A percentile compares a stretch with the other conserved stretches of the same genome.
Evolutionary conservation across 768 basidiomycete genomes (phyloP).

Genomic region (Hygrophoropsis aurantiaca): DNA sequence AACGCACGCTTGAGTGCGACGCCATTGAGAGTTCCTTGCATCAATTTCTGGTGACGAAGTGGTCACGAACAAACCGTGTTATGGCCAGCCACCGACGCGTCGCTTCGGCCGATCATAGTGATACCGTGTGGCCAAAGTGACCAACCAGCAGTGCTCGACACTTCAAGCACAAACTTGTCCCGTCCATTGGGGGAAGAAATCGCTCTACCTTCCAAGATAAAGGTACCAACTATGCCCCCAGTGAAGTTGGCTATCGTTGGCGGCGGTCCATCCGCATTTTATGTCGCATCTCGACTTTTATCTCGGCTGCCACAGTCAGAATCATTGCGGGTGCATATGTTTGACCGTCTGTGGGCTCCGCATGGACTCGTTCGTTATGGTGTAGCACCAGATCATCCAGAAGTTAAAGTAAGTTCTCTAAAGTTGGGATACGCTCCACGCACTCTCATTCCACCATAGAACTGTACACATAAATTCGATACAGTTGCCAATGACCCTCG

Average conservation of each 20-base stretch:
- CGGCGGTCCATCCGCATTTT: slow-evolving; percentile 96
- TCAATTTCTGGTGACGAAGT: slow-evolving; percentile 20
- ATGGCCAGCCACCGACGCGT: too few relatives aligned
- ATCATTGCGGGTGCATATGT: slow-evolving; percentile 74
- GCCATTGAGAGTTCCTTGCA: slow-evolving; percentile 71
- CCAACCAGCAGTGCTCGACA: too few relatives aligned
- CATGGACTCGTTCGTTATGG: slow-evolving; percentile 95
- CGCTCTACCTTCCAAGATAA: too few relatives aligned
- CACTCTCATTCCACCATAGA: slow-evolving; percentile 46
- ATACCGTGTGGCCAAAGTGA: too few relatives aligned
- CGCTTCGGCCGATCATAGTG: too few relatives aligned
- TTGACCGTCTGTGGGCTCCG: slow-evolving; percentile 90
- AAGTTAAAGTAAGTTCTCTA: slow-evolving; percentile 71
- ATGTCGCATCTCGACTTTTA: slow-evolving; percentile 85
- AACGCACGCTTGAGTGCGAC: slow-evolving; percentile 49
- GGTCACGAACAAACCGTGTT: background rate
- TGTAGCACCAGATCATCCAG: slow-evolving; percentile 97
- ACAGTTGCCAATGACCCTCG: slow-evolving; percentile 73
- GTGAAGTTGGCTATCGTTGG: slow-evolving; percentile 89
- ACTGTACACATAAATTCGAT: slow-evolving; percentile 96
- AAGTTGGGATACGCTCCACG: slow-evolving; percentile 2
- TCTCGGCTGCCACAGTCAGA: slow-evolving; percentile 49
- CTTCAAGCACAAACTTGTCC: too few relatives aligned
- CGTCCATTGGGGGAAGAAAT: too few relatives aligned
- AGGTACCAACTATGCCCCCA: too few relatives aligned